A percentile compares a stretch with the other conserved stretches of the same genome.
Evolutionary conservation across 2,329 filamentous ascomycete genomes (phyloP).

Genomic region (Aspergillus persii): DNA sequence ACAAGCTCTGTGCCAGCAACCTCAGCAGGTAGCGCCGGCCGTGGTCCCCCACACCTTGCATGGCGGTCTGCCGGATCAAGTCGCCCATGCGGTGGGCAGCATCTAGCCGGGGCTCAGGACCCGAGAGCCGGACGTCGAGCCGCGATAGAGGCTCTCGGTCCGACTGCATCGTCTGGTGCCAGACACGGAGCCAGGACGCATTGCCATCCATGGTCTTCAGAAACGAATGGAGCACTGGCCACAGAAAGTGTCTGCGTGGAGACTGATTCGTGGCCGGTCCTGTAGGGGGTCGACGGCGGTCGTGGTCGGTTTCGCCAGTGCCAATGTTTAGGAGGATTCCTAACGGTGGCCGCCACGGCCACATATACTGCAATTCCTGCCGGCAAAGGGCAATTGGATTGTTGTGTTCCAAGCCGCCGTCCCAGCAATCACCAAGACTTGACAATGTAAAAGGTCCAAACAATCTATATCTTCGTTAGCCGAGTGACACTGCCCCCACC

Average conservation of each 20-base stretch:
- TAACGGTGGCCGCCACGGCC: slow-evolving; percentile 1
- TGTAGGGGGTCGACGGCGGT: not conserved
- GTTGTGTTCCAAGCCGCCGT: slow-evolving; percentile 1
- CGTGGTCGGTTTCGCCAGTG: not conserved
- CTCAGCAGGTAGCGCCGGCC: not conserved
- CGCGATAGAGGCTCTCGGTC: not conserved
- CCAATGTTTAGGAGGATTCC: not conserved
- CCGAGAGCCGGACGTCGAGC: not conserved
- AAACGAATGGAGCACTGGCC: not conserved
- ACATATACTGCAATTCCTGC: slow-evolving; percentile 1
- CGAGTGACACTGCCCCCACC: not conserved
- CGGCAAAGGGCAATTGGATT: not conserved
- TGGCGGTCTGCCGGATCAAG: not conserved
- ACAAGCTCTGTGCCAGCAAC: slow-evolving; percentile 2
- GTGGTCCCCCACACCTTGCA: not conserved
- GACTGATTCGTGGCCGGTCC: not conserved
- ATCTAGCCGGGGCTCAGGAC: not conserved
- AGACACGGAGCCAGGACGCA: not conserved
- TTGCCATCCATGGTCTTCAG: not conserved
- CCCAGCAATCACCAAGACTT: slow-evolving; percentile 1
- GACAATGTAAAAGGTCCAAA: slow-evolving; percentile 1
- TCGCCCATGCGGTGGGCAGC: not conserved
- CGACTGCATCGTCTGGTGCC: not conserved
- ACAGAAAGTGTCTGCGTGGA: not conserved
- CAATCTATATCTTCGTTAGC: not conserved